Evolutionary conservation across 192 early-diverging fungal genomes (phyloP).

Genomic region (Funneliformis geosporum): DNA sequence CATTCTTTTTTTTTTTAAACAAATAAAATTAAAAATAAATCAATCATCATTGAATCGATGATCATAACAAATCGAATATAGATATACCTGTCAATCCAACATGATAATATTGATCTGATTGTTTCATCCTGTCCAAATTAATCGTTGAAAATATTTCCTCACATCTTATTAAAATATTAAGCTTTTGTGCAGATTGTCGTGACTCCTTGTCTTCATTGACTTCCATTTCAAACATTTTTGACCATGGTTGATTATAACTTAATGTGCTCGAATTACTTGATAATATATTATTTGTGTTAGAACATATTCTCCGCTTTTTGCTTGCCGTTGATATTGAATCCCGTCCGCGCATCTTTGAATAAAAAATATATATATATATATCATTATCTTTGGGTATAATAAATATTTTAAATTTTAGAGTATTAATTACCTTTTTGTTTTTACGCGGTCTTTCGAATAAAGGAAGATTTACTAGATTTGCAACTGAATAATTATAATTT

Average conservation of each 20-base stretch:
- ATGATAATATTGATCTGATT: not conserved
- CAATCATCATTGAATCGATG: not conserved
- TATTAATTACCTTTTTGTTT: not conserved
- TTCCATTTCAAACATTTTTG: not conserved
- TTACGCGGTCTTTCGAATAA: not conserved
- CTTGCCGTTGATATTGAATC: not conserved
- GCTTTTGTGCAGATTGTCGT: too few species aligned
- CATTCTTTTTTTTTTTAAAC: too few species aligned
- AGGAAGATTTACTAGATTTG: not conserved
- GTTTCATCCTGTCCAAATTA: not conserved
- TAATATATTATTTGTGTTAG: not conserved
- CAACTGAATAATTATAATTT: not conserved
- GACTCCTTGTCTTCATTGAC: not conserved
- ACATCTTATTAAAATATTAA: not conserved
- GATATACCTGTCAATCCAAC: not conserved
- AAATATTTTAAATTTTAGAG: not conserved
- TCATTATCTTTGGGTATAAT: not conserved
- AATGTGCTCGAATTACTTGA: not conserved
- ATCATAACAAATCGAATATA: not conserved
- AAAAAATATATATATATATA: not conserved
- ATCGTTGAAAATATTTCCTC: not conserved
- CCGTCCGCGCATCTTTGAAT: not conserved
- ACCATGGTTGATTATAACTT: not conserved
- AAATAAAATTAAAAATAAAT: not conserved
- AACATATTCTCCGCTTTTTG: not conserved